Conservation (phyloP, 352 stramenopile species). For the Elongisporangium prolatum region DNA sequence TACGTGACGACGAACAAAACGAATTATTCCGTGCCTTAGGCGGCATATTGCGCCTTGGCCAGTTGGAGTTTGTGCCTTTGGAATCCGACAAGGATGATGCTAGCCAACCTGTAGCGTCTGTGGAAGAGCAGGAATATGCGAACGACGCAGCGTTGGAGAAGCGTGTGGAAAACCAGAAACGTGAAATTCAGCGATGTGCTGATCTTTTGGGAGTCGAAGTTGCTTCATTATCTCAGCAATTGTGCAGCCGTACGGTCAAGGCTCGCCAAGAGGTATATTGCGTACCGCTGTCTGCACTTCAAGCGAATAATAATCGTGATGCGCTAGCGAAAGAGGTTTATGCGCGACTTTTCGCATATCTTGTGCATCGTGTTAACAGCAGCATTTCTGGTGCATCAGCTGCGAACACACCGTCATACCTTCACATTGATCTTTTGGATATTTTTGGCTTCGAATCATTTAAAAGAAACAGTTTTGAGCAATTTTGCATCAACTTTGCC, state of each 20-base stretch:
- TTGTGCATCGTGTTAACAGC: conserved; percentile 87
- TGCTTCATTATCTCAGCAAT: conserved; percentile 47
- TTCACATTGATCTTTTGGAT: conserved; percentile 94
- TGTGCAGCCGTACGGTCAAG: conserved; percentile 82
- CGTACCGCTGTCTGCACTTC: conserved; percentile 60
- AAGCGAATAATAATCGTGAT: conserved; percentile 88
- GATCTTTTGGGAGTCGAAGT: conserved; percentile 70
- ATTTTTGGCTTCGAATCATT: conserved; percentile 98
- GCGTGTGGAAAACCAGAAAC: conserved; percentile 46
- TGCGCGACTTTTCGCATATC: conserved; percentile 92
- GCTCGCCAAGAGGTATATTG: conserved; percentile 80
- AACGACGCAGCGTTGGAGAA: conserved; percentile 14
- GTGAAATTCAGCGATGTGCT: conserved; percentile 56
- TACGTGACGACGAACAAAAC: conserved; percentile 61
- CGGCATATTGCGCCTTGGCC: conserved; percentile 75
- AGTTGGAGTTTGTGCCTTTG: conserved; percentile 75
- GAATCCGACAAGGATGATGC: conserved; percentile 74
- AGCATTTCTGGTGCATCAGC: conserved; percentile 63
- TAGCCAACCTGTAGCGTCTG: conserved; percentile 56
- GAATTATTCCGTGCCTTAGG: conserved; percentile 70
- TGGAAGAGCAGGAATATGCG: conserved; percentile 16
- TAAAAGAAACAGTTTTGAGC: conserved; percentile 91
- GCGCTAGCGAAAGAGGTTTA: conserved; percentile 95
- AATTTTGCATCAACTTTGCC: conserved; percentile 96
- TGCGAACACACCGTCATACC: conserved; percentile 32